Base-by-base conservation (phyloP, 2,329 filamentous ascomycete species). In the Monosporascus sp. region DNA sequence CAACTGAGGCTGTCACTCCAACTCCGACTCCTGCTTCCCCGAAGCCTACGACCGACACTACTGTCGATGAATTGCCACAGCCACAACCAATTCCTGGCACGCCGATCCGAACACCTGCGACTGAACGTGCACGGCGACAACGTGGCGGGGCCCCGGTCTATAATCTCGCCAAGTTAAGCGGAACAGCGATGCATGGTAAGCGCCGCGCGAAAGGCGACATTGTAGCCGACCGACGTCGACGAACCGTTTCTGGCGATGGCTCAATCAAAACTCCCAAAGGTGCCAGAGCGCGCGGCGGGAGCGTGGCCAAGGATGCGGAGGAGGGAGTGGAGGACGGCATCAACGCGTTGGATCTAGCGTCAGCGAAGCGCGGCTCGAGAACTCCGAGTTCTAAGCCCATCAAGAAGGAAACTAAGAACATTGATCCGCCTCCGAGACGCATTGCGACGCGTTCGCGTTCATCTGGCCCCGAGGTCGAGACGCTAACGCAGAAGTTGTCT, bases 161-260 rank as follows among this genome's bases (percentile, higher is more conserved):
- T 71, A 90, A 90, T 62, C 71, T 87, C 17, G 76, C 82, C 58
- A 78, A 81, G 61, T 74, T 88, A 50, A 79, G 77, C 54, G 84
- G 85, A 59, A 87, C 82, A 48, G 77, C 79, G 27, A 75, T 79
- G 44, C 84, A 87, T 59, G 83, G 78, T 49, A 81, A 78, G 60
- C 78, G 72, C 70, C 77, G 72, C 69, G 67, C 77, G 45, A 81
- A 79, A 46, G 77, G 79, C 55, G 78, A 82, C 57, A 60, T 68
- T 26, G 73, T 77, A 11, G 64, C 69, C 35, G 68, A 75, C 40
- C 72, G 74, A 55, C 73, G 73, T 50, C 74, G 78, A 55, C 72
- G 75, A 52, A 77, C 75, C 26, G 71, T 77, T 41, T 75, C 75
- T 2, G 74, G 72, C 31, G 73, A 73, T 38, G 68, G 68, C 6